These are phyloP conservation scores for Phialemonium atrogriseum DNA, from an alignment of 2,329 filamentous ascomycete species.

Conservation along the genomic window DNA sequence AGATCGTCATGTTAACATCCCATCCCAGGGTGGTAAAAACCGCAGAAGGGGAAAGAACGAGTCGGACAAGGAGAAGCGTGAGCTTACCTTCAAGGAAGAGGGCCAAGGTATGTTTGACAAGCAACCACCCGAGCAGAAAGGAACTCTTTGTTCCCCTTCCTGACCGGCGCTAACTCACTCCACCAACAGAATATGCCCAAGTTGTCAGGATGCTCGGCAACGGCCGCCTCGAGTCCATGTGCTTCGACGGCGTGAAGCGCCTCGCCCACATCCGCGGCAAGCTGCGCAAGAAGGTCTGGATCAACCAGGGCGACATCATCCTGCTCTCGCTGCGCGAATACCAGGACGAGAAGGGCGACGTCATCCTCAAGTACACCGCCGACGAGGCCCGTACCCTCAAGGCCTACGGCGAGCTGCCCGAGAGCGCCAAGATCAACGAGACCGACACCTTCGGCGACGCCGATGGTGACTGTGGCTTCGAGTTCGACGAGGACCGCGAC, in stretches of 20 bases:
- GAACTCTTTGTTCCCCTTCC: neutral
- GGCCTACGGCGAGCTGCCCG: constrained; percentile 93
- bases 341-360: constrained; percentile 84
- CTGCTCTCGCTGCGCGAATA: constrained; percentile 73
- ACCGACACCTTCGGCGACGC: constrained; percentile 90
- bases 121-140: neutral
- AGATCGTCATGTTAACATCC: constrained; percentile 16
- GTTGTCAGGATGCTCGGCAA: constrained; percentile 81
- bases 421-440: constrained; percentile 99
- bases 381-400: constrained; percentile 94
- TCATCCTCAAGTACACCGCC: constrained; percentile 90
- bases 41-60: constrained; percentile 97
- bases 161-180: neutral
- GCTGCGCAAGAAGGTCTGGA: constrained; percentile 99
- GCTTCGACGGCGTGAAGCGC: constrained; percentile 89
- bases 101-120: constrained; percentile 58
- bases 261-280: constrained; percentile 70
- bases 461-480: constrained; percentile 93
- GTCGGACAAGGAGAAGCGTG: constrained; percentile 78
- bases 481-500: constrained; percentile 91
- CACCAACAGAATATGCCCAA: constrained; percentile 48
- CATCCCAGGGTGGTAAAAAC: constrained; percentile 98
- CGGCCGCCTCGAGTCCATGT: constrained; percentile 71
- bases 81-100: constrained; percentile 97
- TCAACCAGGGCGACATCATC: constrained; percentile 97